A percentile compares a stretch with the other conserved stretches of the same genome.
phyloP scores from a whole-genome alignment of 768 basidiomycete species.

The Trametopsis cervina region DNA sequence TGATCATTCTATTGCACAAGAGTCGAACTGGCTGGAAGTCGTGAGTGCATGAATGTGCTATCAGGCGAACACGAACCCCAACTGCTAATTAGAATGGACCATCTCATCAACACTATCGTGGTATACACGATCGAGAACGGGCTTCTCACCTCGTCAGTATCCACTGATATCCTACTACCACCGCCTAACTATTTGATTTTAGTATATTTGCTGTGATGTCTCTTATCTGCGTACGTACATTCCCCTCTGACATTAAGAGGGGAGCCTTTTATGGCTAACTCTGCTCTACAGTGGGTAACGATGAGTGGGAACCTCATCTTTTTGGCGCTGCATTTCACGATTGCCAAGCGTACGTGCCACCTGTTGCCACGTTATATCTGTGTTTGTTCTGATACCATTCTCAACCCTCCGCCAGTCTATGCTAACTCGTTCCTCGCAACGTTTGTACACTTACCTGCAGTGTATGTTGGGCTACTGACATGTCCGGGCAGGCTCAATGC shows the following conservation, averaged over 20 bases:
- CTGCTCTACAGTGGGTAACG: conserved; percentile 12
- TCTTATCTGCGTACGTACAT: conserved; percentile 15
- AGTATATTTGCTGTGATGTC: conserved; percentile 9
- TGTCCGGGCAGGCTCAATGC: conserved; percentile 6
- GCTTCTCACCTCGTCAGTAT: conserved; percentile 12
- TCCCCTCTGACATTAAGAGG: too few species aligned
- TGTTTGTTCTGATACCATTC: too few species aligned
- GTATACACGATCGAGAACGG: conserved; percentile 16
- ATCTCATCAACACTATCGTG: conserved; percentile 14
- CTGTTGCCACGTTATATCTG: too few species aligned
- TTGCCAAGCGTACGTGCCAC: conserved; percentile 11
- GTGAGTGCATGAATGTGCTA: conserved; percentile 1
- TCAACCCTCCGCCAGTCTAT: conserved; percentile 11
- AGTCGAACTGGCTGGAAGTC: conserved; percentile 10
- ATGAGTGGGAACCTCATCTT: conserved; percentile 17
- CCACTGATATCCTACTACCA: not conserved
- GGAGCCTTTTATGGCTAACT: not conserved
- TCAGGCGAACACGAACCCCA: not conserved
- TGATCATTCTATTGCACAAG: conserved; percentile 5
- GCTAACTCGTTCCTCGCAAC: conserved; percentile 17
- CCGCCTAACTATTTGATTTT: not conserved
- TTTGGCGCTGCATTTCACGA: conserved; percentile 14
- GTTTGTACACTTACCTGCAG: too few species aligned
- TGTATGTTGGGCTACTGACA: too few species aligned
- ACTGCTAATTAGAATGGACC: conserved; percentile 12